Conservation (phyloP, 257 asterid genomes). For the Cordia subcordata region DNA sequence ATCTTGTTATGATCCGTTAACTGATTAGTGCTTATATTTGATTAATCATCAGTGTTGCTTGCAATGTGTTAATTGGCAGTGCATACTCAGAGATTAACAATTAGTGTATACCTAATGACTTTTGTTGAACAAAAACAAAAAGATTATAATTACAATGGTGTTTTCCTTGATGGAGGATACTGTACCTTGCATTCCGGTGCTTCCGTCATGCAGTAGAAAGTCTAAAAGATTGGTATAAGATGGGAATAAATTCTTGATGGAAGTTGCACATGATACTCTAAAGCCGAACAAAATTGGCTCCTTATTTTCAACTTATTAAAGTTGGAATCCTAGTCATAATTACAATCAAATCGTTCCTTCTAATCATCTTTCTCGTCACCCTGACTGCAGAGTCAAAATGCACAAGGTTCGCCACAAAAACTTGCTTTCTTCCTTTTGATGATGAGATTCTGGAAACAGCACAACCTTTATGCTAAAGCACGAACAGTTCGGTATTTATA, state of each 20-base stretch:
- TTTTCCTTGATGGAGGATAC: not conserved
- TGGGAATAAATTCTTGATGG: slow-evolving; percentile 8
- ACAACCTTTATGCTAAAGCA: slow-evolving; percentile 30
- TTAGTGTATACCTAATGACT: too few relatives aligned
- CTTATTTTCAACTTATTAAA: slow-evolving; percentile 35
- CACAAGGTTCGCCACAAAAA: slow-evolving; percentile 78
- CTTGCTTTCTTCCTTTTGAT: slow-evolving; percentile 41
- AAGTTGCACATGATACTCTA: slow-evolving; percentile 8
- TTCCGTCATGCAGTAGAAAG: not conserved
- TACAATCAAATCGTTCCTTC: slow-evolving; percentile 40
- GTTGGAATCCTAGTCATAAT: slow-evolving; percentile 80
- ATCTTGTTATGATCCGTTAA: too few relatives aligned
- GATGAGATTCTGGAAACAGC: slow-evolving; percentile 54
- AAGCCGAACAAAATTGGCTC: slow-evolving; percentile 26
- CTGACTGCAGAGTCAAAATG: slow-evolving; percentile 42
- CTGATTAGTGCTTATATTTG: too few relatives aligned
- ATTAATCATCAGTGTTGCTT: too few relatives aligned
- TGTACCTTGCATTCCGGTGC: not conserved
- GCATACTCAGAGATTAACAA: too few relatives aligned
- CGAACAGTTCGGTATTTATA: slow-evolving; percentile 58
- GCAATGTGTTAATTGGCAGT: too few relatives aligned
- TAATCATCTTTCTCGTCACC: slow-evolving; percentile 40
- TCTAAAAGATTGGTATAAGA: not conserved
- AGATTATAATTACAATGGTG: not conserved
- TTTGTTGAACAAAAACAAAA: too few relatives aligned